These are phyloP conservation scores for Cryomyces minteri DNA, from an alignment of 495 filamentous ascomycete genomes.

Conservation along the genomic window DNA sequence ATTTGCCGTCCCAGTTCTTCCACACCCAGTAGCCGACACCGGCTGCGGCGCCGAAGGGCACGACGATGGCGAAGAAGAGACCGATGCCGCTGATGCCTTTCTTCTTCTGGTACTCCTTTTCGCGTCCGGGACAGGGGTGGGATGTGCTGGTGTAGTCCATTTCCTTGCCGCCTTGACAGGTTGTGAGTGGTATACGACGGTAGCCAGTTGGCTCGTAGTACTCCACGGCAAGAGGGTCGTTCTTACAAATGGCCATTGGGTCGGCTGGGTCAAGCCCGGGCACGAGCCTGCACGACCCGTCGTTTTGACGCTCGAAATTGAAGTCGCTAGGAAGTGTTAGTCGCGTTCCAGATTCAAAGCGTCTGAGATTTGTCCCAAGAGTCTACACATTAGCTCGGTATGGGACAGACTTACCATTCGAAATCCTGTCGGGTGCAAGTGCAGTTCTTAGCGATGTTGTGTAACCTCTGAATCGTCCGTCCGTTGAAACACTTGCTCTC, in stretches of 20 bases:
- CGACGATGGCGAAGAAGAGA: constrained; percentile 73
- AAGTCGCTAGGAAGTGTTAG: constrained; percentile 49
- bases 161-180: constrained; percentile 55
- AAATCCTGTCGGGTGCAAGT: constrained; percentile 68
- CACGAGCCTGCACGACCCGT: constrained; percentile 61
- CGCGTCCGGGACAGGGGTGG: constrained; percentile 52
- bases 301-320: constrained; percentile 66
- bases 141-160: constrained; percentile 40
- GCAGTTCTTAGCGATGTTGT: constrained; percentile 55
- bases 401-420: constrained; percentile 56
- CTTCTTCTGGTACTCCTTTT: constrained; percentile 56
- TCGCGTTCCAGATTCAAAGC: not conserved
- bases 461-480: constrained; percentile 42
- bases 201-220: constrained; percentile 76
- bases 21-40: constrained; percentile 73
- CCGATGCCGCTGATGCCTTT: constrained; percentile 51
- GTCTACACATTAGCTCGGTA: constrained; percentile 4
- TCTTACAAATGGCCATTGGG: constrained; percentile 41
- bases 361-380: not conserved
- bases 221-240: constrained; percentile 45
- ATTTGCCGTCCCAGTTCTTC: constrained; percentile 70
- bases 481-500: constrained; percentile 64
- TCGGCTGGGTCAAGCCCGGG: constrained; percentile 47
- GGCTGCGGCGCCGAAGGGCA: constrained; percentile 49
- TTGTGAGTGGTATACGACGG: constrained; percentile 77